These are phyloP conservation scores for Eragrostis nindensis DNA, from an alignment of 176 grass and related monocot genomes.

Conservation along the genomic window DNA sequence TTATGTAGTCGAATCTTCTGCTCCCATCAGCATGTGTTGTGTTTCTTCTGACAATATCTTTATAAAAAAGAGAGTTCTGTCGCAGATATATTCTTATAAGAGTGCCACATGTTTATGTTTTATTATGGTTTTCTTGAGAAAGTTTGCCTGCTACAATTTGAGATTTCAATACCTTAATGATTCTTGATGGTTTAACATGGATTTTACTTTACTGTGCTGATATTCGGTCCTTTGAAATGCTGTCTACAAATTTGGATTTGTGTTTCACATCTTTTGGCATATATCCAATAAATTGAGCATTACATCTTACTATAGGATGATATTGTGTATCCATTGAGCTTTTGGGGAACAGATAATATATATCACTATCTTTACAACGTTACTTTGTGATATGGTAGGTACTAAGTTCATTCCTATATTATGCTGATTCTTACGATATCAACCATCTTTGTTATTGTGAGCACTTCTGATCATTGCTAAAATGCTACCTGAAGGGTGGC, in stretches of 20 bases:
- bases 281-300: background rate
- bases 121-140: background rate
- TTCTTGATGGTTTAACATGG: background rate
- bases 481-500: conserved; percentile 21
- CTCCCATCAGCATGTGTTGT: conserved; percentile 26
- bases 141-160: background rate
- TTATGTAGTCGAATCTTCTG: conserved; percentile 6
- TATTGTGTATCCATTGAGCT: background rate
- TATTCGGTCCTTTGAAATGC: background rate
- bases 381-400: conserved; percentile 21
- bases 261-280: conserved; percentile 21
- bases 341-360: conserved; percentile 6
- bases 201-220: background rate
- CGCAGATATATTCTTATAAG: conserved; percentile 29
- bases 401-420: conserved; percentile 16
- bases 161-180: background rate
- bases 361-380: conserved; percentile 19
- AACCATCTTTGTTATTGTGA: conserved; percentile 14
- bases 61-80: conserved; percentile 12
- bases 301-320: background rate
- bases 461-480: conserved; percentile 31
- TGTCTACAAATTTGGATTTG: background rate
- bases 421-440: conserved; percentile 21
- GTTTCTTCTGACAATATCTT: conserved; percentile 27
- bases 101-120: background rate